Conservation (phyloP, 805 yeast species). For the Wickerhamomyces rabaulensis region DNA sequence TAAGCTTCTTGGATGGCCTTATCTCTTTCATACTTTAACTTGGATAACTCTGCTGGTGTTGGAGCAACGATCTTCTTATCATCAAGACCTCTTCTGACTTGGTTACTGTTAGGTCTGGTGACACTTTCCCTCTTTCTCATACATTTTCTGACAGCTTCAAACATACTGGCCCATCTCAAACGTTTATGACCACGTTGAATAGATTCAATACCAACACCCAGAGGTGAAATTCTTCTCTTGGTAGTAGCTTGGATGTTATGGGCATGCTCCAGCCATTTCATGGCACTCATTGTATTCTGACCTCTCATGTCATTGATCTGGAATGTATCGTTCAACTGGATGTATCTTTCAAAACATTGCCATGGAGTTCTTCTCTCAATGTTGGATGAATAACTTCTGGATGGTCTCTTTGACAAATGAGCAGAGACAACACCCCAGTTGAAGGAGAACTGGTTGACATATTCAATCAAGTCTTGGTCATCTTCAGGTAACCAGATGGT, state of each 20-base stretch:
- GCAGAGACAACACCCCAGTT: conserved; percentile 93
- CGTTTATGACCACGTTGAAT: conserved; percentile 90
- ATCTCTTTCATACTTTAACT: conserved; percentile 80
- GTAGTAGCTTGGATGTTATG: conserved; percentile 84
- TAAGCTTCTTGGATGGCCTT: conserved; percentile 76
- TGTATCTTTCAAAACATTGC: conserved; percentile 97
- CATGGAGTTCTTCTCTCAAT: conserved; percentile 96
- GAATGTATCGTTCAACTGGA: conserved; percentile 85
- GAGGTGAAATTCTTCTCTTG: conserved; percentile 81
- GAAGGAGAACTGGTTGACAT: conserved; percentile 81
- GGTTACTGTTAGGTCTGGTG: conserved; percentile 50
- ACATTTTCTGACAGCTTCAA: conserved; percentile 88
- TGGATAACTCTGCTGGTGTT: conserved; percentile 80
- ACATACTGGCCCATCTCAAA: conserved; percentile 94
- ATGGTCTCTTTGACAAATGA: conserved; percentile 61
- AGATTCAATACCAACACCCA: conserved; percentile 91
- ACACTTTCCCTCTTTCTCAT: conserved; percentile 85
- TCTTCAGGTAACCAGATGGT: conserved; percentile 96
- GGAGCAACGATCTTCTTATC: conserved; percentile 49
- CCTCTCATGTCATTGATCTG: conserved; percentile 88
- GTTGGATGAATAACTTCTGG: conserved; percentile 72
- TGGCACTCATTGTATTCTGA: conserved; percentile 74
- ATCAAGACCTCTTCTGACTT: conserved; percentile 35
- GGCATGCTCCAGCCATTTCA: conserved; percentile 88
- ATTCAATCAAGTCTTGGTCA: conserved; percentile 71